phyloP scores from a whole-genome alignment of 2,329 filamentous ascomycete species.

The Pseudogymnoascus sp. region DNA sequence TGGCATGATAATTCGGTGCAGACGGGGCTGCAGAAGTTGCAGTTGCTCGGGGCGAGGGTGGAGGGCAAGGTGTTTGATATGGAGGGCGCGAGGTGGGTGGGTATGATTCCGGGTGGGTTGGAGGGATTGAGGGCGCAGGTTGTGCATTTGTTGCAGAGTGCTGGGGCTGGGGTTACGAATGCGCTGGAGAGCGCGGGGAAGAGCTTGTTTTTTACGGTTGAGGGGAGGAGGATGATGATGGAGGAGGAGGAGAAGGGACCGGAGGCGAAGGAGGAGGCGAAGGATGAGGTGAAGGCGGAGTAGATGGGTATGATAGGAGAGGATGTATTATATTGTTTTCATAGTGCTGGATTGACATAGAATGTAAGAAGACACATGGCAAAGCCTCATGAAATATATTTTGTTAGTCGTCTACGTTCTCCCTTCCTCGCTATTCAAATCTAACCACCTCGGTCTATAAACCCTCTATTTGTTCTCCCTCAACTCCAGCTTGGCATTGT shows the following conservation, averaged over 20 bases:
- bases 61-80: slow-evolving; percentile 53
- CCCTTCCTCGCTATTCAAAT: not conserved
- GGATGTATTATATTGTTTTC: slow-evolving; percentile 10
- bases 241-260: slow-evolving; percentile 53
- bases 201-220: slow-evolving; percentile 80
- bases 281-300: slow-evolving; percentile 17
- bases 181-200: slow-evolving; percentile 73
- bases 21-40: slow-evolving; percentile 73
- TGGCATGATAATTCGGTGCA: slow-evolving; percentile 78
- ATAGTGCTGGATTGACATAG: slow-evolving; percentile 4
- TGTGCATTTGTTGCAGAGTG: slow-evolving; percentile 69
- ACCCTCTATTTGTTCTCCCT: slow-evolving; percentile 16
- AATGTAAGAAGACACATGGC: slow-evolving; percentile 3
- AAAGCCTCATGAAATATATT: slow-evolving; percentile 3
- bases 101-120: slow-evolving; percentile 72
- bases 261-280: slow-evolving; percentile 11
- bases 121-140: slow-evolving; percentile 75
- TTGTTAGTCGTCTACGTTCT: not conserved
- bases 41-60: slow-evolving; percentile 77
- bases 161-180: slow-evolving; percentile 68
- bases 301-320: slow-evolving; percentile 8
- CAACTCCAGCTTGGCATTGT: slow-evolving; percentile 66
- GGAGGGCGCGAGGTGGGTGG: slow-evolving; percentile 52
- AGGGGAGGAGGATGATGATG: slow-evolving; percentile 70
- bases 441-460: not conserved